phyloP scores from a whole-genome alignment of 169 alveolate genomes.

The Cytauxzoon felis region DNA sequence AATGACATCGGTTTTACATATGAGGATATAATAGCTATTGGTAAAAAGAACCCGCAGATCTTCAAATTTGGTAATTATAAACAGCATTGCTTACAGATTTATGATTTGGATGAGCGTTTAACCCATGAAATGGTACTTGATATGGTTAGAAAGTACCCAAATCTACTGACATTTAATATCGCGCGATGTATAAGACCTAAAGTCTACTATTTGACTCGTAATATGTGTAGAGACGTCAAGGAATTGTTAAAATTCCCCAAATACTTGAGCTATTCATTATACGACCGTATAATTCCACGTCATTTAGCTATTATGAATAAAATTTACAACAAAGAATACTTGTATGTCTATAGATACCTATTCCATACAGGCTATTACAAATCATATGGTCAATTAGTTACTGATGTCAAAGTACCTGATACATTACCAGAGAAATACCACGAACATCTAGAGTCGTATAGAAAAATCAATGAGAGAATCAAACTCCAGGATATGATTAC shows the following conservation, averaged over 20 bases:
- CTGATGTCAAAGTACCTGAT: constrained; percentile 52
- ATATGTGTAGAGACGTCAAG: constrained; percentile 49
- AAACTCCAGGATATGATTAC: constrained; percentile 7
- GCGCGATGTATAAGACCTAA: constrained; percentile 69
- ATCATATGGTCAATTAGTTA: constrained; percentile 48
- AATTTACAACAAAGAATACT: constrained; percentile 58
- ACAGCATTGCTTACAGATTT: constrained; percentile 31
- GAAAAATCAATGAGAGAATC: not conserved
- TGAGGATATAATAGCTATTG: constrained; percentile 51
- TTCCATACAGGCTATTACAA: constrained; percentile 54
- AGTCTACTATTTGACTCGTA: constrained; percentile 58
- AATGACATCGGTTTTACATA: constrained; percentile 43
- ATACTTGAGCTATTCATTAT: constrained; percentile 63
- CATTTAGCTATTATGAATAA: constrained; percentile 69
- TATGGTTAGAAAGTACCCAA: constrained; percentile 59
- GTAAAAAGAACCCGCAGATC: constrained; percentile 22
- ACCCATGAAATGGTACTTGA: constrained; percentile 53
- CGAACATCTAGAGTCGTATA: constrained; percentile 16
- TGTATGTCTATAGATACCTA: constrained; percentile 49
- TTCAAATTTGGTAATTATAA: constrained; percentile 32
- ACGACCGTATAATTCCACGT: constrained; percentile 73
- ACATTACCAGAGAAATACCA: constrained; percentile 40
- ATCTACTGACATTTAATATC: constrained; percentile 61
- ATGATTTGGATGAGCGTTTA: constrained; percentile 50
- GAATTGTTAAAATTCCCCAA: constrained; percentile 64